These are phyloP conservation scores for Nannochloris sp. DNA, from an alignment of 139 green algal genomes.

Conservation along the genomic window DNA sequence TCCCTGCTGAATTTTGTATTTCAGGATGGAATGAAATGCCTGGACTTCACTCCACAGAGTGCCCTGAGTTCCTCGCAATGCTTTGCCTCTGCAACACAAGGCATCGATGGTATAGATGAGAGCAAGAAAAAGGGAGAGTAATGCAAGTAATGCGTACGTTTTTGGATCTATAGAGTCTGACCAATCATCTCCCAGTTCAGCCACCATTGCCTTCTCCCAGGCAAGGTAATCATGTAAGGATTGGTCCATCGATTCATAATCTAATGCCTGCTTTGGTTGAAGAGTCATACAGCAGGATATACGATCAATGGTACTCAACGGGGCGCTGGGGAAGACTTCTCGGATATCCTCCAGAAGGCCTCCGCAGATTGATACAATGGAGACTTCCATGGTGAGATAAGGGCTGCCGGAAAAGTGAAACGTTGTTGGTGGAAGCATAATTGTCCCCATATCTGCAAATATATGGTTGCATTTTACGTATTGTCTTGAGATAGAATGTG, in stretches of 20 bases:
- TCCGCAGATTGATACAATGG: constrained; percentile 18
- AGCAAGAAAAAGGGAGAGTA: no score
- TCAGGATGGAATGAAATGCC: constrained; percentile 28
- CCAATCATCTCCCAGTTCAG: constrained; percentile 12
- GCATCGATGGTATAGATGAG: no score
- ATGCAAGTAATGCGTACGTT: background rate
- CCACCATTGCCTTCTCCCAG: constrained; percentile 23
- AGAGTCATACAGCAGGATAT: constrained; percentile 19
- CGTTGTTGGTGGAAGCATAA: background rate
- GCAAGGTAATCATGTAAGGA: constrained; percentile 35
- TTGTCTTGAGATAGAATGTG: no score
- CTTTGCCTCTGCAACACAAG: constrained; percentile 6
- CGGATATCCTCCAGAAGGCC: constrained; percentile 14
- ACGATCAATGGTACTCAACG: background rate
- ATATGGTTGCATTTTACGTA: background rate
- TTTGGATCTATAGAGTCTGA: constrained; percentile 23
- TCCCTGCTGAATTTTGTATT: constrained; percentile 18
- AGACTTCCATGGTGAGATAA: constrained; percentile 21
- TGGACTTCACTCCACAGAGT: constrained; percentile 40
- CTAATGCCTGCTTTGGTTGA: constrained; percentile 20
- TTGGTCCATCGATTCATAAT: constrained; percentile 35
- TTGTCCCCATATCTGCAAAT: background rate
- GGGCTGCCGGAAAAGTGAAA: background rate
- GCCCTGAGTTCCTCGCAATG: constrained; percentile 10
- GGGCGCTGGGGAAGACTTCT: constrained; percentile 26